phyloP scores from a whole-genome alignment of 2,329 filamentous ascomycete species.

The Cadophora luteo-olivacea region DNA sequence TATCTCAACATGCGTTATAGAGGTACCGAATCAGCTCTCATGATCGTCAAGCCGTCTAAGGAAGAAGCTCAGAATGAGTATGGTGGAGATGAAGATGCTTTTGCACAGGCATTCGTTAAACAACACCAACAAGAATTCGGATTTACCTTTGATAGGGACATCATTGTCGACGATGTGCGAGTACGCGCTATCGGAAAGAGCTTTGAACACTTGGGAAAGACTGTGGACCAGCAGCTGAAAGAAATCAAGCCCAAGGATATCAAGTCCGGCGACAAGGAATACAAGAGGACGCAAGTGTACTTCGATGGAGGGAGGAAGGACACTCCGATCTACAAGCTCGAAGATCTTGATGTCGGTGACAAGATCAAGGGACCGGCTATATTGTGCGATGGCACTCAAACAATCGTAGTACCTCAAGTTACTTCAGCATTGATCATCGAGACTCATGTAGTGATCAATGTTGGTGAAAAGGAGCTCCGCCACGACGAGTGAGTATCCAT shows the following conservation, averaged over 20 bases:
- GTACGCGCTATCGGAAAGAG: slow-evolving; percentile 90
- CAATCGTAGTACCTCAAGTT: slow-evolving; percentile 85
- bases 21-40: slow-evolving; percentile 88
- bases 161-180: slow-evolving; percentile 89
- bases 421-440: slow-evolving; percentile 79
- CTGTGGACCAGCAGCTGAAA: slow-evolving; percentile 83
- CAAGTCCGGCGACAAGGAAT: slow-evolving; percentile 59
- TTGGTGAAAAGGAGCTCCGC: slow-evolving; percentile 62
- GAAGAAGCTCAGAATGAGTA: slow-evolving; percentile 66
- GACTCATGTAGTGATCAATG: slow-evolving; percentile 89
- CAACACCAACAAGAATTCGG: slow-evolving; percentile 94
- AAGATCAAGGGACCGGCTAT: slow-evolving; percentile 82
- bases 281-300: slow-evolving; percentile 75
- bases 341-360: slow-evolving; percentile 74
- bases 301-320: slow-evolving; percentile 81
- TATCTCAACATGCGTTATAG: slow-evolving; percentile 95
- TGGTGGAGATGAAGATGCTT: slow-evolving; percentile 77
- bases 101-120: slow-evolving; percentile 81
- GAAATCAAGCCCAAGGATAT: slow-evolving; percentile 63
- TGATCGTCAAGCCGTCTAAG: slow-evolving; percentile 78
- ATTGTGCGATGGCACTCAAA: slow-evolving; percentile 87
- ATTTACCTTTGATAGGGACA: slow-evolving; percentile 86
- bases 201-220: slow-evolving; percentile 79
- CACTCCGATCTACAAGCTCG: slow-evolving; percentile 84
- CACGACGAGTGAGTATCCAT: slow-evolving; percentile 51